Base-by-base conservation (phyloP, 202 grass and related monocot genomes). In the Elaeis oleifera region DNA sequence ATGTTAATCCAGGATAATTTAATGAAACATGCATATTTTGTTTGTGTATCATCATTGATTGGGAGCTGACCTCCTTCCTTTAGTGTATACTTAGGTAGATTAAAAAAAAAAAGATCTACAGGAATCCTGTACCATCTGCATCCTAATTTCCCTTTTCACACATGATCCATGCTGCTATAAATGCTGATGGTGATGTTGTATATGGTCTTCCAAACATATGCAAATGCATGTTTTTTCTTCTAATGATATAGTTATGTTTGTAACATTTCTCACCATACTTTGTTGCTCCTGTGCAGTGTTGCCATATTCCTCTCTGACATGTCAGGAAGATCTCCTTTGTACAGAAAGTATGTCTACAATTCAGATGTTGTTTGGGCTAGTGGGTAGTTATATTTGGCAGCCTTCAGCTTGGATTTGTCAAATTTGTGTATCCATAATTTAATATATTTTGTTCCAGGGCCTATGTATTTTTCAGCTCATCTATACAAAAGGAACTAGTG, bases 381-480 rank as follows among this genome's bases (percentile, higher is more conserved):
- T 54, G 8, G 7, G 18, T 56, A 18, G 53, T 20, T 56, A 8
- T 56, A 20, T 21, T 56, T 18, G 4, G 17, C 9, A 56, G 18
- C 53, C 21, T 54, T 20, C 18, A 56, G 6, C 82, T 23, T 74
- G 54, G 25, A 49, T 68, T 65, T 53, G 22, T n/a, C 60, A 56
- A 54, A 81, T 70, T 13, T 23, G 67, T 56, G 49, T 76, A 53
- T 74, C 82, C 49, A 69, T 57, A 39, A 19, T 58, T 26, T 73
- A 32, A 55, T 79, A 59, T 49, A 57, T 8, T 44, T 27, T 78
- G 36, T 79, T 83, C 64, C 70, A 91, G 88, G 81, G 92, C 88
- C 44, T 91, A 77, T 75, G 87, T 97, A 56, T 97, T 89, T 90
- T 97, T 97, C 80, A 97, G 88, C 80, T 89, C 92, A 60, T 66